A percentile compares a stretch with the other conserved stretches of the same genome.
Conservation (phyloP, 768 basidiomycete species). For the Boletus sensibilis region DNA sequence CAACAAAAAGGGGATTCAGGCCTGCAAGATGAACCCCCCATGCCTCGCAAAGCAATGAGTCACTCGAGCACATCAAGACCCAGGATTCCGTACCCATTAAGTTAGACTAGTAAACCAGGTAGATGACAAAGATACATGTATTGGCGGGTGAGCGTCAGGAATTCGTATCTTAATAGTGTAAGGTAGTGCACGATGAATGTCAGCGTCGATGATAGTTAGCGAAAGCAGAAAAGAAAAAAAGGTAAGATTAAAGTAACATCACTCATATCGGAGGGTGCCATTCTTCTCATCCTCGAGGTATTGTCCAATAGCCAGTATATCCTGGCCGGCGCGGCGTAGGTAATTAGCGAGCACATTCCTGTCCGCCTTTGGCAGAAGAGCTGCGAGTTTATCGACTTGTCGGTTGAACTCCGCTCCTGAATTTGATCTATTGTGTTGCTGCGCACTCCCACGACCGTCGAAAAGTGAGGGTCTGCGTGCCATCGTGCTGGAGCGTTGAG, state of each 20-base stretch:
- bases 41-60: not conserved
- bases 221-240: slow-evolving; percentile 5
- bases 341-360: slow-evolving; percentile 66
- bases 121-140: slow-evolving; percentile 25
- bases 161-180: slow-evolving; percentile 5
- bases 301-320: slow-evolving; percentile 83
- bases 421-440: not conserved
- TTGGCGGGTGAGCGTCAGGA: slow-evolving; percentile 6
- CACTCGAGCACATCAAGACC: not conserved
- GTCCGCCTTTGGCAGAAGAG: slow-evolving; percentile 73
- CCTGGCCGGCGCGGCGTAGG: slow-evolving; percentile 70
- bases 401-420: slow-evolving; percentile 50
- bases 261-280: slow-evolving; percentile 50
- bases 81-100: slow-evolving; percentile 10
- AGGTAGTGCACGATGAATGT: slow-evolving; percentile 16
- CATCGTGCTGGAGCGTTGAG: slow-evolving; percentile 34
- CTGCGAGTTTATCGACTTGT: slow-evolving; percentile 70
- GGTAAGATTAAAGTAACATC: slow-evolving; percentile 9
- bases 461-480: slow-evolving; percentile 32
- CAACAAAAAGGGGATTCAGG: slow-evolving; percentile 46
- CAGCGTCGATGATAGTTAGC: slow-evolving; percentile 8
- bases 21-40: slow-evolving; percentile 35
- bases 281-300: slow-evolving; percentile 85
- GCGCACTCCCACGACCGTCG: slow-evolving; percentile 20
- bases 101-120: slow-evolving; percentile 16